Evolutionary conservation across 306 rosid genomes (phyloP).

Genomic region (Dryas alaskensis): DNA sequence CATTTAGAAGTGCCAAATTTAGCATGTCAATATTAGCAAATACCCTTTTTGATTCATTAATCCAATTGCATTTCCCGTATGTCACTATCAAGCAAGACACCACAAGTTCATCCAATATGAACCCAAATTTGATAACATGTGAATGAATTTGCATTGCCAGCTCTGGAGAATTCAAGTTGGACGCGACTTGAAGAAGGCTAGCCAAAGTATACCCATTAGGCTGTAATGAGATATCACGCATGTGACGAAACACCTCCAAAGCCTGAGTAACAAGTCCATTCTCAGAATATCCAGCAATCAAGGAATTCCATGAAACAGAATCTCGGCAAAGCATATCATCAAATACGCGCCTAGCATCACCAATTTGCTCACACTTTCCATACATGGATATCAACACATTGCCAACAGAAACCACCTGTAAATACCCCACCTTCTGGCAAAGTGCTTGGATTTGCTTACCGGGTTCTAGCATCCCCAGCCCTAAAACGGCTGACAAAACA

Average conservation of each 20-base stretch:
- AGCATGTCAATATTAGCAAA: not conserved
- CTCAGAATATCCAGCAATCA: slow-evolving; percentile 12
- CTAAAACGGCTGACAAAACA: slow-evolving; percentile 2
- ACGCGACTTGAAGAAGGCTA: slow-evolving; percentile 13
- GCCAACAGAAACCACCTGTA: slow-evolving; percentile 12
- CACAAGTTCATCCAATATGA: slow-evolving; percentile 6
- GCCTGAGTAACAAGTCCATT: slow-evolving; percentile 6
- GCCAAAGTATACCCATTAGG: slow-evolving; percentile 15
- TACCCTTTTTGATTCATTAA: slow-evolving; percentile 9
- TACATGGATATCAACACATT: slow-evolving; percentile 13
- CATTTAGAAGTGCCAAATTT: not conserved
- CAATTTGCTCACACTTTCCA: slow-evolving; percentile 11
- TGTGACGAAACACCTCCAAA: not conserved
- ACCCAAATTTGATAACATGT: slow-evolving; percentile 9
- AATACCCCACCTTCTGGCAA: slow-evolving; percentile 5
- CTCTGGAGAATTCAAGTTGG: not conserved
- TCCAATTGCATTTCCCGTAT: slow-evolving; percentile 5
- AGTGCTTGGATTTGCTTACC: slow-evolving; percentile 24
- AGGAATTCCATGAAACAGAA: slow-evolving; percentile 24
- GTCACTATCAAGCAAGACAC: slow-evolving; percentile 12
- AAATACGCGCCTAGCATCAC: slow-evolving; percentile 6
- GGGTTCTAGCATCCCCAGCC: not conserved
- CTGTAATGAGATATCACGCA: slow-evolving; percentile 4
- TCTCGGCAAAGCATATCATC: slow-evolving; percentile 14
- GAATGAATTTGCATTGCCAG: slow-evolving; percentile 18